Base-by-base conservation (phyloP, 768 basidiomycete genomes). In the Auriscalpium microsporum region DNA sequence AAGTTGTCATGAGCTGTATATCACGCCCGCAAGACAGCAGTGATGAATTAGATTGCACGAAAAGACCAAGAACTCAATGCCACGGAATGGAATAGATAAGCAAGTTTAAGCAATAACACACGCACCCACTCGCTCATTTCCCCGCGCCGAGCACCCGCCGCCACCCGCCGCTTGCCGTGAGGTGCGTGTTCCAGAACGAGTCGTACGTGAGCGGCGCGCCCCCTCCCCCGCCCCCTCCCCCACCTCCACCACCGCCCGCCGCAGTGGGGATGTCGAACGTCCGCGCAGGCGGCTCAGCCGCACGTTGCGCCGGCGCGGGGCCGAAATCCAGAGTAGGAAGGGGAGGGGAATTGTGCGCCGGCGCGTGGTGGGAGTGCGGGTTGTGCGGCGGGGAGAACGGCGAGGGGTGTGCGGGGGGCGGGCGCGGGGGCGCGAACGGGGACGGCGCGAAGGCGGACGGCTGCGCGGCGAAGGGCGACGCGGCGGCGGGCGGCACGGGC, bases 161-260 rank as follows among this genome's bases (percentile, higher is more conserved):
- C 59, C 59, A 60, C 13, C 56, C 50, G 4, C 28, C 28, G 48
- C 56, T 52, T 33, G 50, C 48, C 17, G 60, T 55, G 1, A 49
- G 46, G 42, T 61, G 60, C 28, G 60, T 56, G 46, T 54, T 61
- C 60, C 60, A 61, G 16, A 61, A 61, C 36, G 60, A 61, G 52
- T 61, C 60, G 36, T 61, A 61, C 16, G 60, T 61, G 52, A 61
- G 60, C 58, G 53, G 36, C 50, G 55, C 50, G 49, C 42, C 21
- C 45, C 10, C 17, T 14, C 49, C 28, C 48, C 54, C 45, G 28
- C n/a, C 33, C 37, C 49, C 2, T 11, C 34, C 8, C 51, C 28
- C 45, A 17, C 19, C 35, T 4, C 28, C 28, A 28, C 28, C 28
- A 1, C 28, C 28, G 17, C 42, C 4, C 21, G 54, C 11, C 35